Conservation (phyloP, 202 grass and related monocot genomes). For the Brachypodium distachyon region DNA sequence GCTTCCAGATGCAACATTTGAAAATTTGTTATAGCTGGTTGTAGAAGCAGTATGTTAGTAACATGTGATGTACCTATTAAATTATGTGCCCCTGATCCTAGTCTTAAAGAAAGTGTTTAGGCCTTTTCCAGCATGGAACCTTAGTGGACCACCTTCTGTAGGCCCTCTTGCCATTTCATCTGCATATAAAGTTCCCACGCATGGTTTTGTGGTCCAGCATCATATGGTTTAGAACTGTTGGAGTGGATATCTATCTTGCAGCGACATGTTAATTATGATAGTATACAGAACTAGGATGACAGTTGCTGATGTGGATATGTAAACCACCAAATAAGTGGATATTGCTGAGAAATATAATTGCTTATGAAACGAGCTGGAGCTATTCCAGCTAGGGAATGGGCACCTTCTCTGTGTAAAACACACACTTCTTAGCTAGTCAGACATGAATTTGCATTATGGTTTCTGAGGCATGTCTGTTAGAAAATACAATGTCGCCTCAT, state of each 20-base stretch:
- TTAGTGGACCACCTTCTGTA: constrained; percentile 13
- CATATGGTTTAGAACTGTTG: constrained; percentile 21
- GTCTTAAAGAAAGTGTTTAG: constrained; percentile 32
- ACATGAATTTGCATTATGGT: constrained; percentile 5
- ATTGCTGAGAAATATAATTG: neutral
- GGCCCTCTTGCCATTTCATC: neutral
- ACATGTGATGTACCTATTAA: constrained; percentile 9
- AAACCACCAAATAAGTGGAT: neutral
- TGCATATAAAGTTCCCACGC: constrained; percentile 2
- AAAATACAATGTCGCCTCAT: neutral
- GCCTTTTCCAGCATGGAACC: constrained; percentile 7
- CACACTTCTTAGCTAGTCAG: neutral
- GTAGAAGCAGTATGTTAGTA: constrained; percentile 12
- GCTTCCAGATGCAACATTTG: constrained; percentile 15
- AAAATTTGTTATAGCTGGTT: constrained; percentile 8
- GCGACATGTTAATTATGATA: neutral
- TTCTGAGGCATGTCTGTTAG: neutral
- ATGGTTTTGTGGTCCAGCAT: constrained; percentile 20
- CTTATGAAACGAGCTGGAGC: constrained; percentile 1
- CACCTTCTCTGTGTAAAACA: neutral
- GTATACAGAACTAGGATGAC: neutral
- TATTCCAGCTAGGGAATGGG: constrained; percentile 9
- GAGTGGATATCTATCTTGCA: neutral
- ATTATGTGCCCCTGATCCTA: constrained; percentile 4
- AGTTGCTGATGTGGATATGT: neutral